These are phyloP conservation scores for Fonsecaea pedrosoi DNA, from an alignment of 2,329 filamentous ascomycete species.

Conservation along the genomic window DNA sequence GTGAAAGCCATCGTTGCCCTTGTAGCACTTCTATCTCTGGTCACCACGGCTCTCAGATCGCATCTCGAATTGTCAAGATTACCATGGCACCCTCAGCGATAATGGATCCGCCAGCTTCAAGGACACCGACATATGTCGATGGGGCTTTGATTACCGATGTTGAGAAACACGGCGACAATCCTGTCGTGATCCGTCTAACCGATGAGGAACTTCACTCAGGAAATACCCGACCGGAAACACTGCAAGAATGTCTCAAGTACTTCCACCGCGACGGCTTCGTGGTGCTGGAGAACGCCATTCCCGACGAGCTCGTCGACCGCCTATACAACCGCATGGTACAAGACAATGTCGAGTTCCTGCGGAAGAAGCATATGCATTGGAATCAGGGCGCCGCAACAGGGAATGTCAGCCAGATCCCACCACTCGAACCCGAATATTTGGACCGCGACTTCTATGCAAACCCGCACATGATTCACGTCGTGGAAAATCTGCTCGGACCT, in stretches of 20 bases:
- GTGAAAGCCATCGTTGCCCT: neutral
- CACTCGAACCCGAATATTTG: conserved; percentile 44
- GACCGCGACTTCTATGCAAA: conserved; percentile 49
- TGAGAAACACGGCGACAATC: conserved; percentile 30
- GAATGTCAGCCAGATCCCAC: conserved; percentile 52
- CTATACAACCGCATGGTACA: conserved; percentile 65
- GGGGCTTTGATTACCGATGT: conserved; percentile 26
- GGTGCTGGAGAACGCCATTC: conserved; percentile 47
- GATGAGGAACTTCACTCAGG: conserved; percentile 30
- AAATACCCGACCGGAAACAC: conserved; percentile 23
- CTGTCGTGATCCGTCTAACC: conserved; percentile 24
- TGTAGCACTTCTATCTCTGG: neutral
- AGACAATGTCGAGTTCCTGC: conserved; percentile 40
- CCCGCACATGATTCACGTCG: conserved; percentile 45
- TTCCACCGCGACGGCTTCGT: conserved; percentile 48
- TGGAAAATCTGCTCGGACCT: conserved; percentile 47
- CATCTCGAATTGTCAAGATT: neutral
- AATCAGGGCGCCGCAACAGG: conserved; percentile 44
- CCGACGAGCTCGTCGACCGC: conserved; percentile 43
- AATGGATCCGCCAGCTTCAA: neutral
- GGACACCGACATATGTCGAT: conserved; percentile 19
- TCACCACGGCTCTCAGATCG: neutral
- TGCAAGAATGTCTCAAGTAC: conserved; percentile 30
- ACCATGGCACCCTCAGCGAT: conserved; percentile 25
- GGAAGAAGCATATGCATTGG: conserved; percentile 43